Percentiles rank a stretch among this genome's conserved stretches.
Evolutionary conservation across 371 early-diverging fungal species (phyloP).

Genomic region (Parasitella parasitica): DNA sequence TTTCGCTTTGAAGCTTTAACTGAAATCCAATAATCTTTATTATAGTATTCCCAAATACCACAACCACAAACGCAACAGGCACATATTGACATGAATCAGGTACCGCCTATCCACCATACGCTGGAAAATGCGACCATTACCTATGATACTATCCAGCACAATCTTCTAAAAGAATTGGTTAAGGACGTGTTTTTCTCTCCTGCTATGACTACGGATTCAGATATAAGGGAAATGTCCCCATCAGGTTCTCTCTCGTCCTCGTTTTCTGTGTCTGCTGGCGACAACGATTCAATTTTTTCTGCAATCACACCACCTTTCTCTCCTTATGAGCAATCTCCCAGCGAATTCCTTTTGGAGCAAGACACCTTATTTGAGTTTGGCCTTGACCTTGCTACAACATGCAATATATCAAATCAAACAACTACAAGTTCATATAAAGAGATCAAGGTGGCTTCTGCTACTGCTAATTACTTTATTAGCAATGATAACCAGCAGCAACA

Average conservation of each 20-base stretch:
- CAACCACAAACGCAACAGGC: neutral
- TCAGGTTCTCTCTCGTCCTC: neutral
- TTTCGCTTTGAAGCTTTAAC: neutral
- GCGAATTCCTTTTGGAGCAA: neutral
- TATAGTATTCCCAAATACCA: neutral
- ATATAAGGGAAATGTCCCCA: constrained; percentile 25
- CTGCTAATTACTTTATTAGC: too few relatives aligned
- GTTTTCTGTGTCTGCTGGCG: constrained; percentile 9
- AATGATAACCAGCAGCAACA: constrained; percentile 6
- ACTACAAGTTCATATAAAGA: constrained; percentile 20
- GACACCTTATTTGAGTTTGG: constrained; percentile 23
- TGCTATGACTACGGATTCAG: constrained; percentile 27
- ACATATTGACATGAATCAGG: neutral
- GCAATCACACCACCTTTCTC: constrained; percentile 8
- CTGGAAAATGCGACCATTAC: constrained; percentile 53
- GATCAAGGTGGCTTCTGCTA: constrained; percentile 5
- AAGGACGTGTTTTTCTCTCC: constrained; percentile 53
- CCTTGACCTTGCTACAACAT: constrained; percentile 19
- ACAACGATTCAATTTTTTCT: constrained; percentile 26
- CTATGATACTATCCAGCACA: constrained; percentile 35
- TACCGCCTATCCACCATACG: constrained; percentile 45
- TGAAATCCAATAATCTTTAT: neutral
- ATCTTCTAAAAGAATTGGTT: constrained; percentile 39
- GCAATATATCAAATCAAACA: constrained; percentile 2
- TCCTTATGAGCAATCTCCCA: constrained; percentile 12